Evolutionary conservation across 1,139 yeast species (phyloP), one percentile per base, ranked within the genome.

Genomic region (Magnusiomyces ingens): DNA sequence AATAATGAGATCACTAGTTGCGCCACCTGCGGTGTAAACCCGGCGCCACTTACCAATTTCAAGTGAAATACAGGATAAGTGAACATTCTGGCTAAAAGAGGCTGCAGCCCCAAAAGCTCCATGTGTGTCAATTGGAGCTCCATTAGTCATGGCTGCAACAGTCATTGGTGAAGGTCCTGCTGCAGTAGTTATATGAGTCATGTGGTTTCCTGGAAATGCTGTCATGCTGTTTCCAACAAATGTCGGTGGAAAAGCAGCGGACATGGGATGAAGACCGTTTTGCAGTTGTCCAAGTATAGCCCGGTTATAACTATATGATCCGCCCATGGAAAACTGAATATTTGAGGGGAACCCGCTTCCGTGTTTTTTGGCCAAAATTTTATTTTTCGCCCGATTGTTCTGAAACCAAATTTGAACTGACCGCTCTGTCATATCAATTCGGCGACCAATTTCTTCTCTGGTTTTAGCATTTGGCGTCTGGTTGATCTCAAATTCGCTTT

Each of bases 401-500:
- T 91, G 98, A 66, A 91, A 91, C 98, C 98, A 91, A 50, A 91
- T 90, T 55, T 96, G 78, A 2, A 91, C 96, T 3, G 95, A 90
- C 60, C 95, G 79, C 64, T 90, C 96, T 8, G 93, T 82, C 93
- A 91, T 86, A 48, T 86, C 87, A 1, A 95, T 88, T 57, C 76
- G 77, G 6, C 77, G 80, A 49, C 95, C 84, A 49, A 91, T 84
- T 46, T 77, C 81, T 63, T 82, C 85, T 45, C 98, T 72, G 50
- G 80, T 78, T 13, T 60, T 57, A 3, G 72, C 71, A 55, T 66
- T 67, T 0, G 76, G 76, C n/a, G 71, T 69, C 35, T 89, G 85
- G 62, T 87, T 87, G 55, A 71, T 73, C 51, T 80, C 81, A 66
- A 88, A 89, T 65, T 89, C 95, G 41, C 75, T 74, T 49, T 85